phyloP scores from a whole-genome alignment of 306 rosid genomes.

The Fagus sylvatica region DNA sequence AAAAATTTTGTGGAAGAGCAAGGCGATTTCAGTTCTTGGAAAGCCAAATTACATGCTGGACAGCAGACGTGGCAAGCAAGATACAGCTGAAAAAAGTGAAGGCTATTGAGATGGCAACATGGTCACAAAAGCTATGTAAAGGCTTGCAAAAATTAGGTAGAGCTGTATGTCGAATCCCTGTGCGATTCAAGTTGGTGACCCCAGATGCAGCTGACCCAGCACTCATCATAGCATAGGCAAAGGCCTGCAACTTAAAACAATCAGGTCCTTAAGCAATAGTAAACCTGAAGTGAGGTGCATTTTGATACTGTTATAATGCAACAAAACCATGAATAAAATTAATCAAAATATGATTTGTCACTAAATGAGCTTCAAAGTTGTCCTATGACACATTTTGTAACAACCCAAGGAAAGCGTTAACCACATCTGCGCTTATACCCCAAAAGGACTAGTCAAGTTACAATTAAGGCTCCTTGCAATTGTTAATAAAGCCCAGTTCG shows the following conservation, averaged over 20 bases:
- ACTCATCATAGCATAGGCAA: conserved; percentile 85
- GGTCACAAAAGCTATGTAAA: conserved; percentile 70
- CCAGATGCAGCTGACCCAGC: conserved; percentile 93
- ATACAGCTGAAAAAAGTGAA: conserved; percentile 74
- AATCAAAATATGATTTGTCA: neutral
- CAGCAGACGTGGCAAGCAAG: conserved; percentile 65
- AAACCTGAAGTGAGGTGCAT: neutral
- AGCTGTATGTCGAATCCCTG: conserved; percentile 75
- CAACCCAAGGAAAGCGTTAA: too few relatives aligned
- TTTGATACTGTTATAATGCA: too few relatives aligned
- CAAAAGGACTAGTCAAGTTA: too few relatives aligned
- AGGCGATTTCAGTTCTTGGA: conserved; percentile 53
- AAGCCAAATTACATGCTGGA: conserved; percentile 77
- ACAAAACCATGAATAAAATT: neutral
- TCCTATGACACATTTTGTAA: too few relatives aligned
- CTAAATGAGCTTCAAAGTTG: too few relatives aligned
- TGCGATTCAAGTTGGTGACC: conserved; percentile 78
- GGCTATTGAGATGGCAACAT: conserved; percentile 82
- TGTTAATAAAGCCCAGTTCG: too few relatives aligned
- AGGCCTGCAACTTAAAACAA: conserved; percentile 45
- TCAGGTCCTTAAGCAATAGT: conserved; percentile 5
- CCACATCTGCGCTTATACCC: too few relatives aligned
- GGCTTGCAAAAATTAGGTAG: conserved; percentile 81
- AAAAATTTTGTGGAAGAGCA: neutral
- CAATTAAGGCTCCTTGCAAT: too few relatives aligned